Percentiles rank a stretch among this genome's conserved stretches.
phyloP scores from a whole-genome alignment of 1,284 basidiomycete species.

The Fomitopsis betulina region DNA sequence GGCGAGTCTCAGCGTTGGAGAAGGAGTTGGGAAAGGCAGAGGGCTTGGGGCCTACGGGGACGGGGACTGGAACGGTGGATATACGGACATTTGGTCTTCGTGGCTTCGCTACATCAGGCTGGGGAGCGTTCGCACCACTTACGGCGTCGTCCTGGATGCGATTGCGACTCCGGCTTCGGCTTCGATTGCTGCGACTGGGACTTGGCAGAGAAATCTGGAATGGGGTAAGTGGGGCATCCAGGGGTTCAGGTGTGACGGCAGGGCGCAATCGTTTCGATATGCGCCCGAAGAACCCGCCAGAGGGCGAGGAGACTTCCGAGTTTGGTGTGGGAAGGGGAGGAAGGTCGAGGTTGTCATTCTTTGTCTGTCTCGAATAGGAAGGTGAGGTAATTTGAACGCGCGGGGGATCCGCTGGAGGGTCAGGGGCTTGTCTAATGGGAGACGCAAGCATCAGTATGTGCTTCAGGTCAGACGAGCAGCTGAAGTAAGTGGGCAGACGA shows the following conservation, averaged over 20 bases:
- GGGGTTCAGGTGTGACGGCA: neutral
- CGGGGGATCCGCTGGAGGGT: neutral
- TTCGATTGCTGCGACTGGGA: neutral
- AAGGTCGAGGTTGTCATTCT: slow-evolving; percentile 2
- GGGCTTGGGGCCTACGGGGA: slow-evolving; percentile 17
- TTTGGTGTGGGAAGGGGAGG: slow-evolving; percentile 6
- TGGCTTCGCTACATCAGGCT: neutral
- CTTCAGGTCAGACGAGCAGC: neutral
- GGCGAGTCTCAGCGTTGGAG: slow-evolving; percentile 23
- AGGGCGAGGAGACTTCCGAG: slow-evolving; percentile 4
- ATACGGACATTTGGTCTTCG: slow-evolving; percentile 15
- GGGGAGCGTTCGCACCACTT: neutral
- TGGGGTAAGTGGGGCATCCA: neutral
- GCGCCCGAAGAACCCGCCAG: slow-evolving; percentile 13
- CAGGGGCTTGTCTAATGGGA: neutral
- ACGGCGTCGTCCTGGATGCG: neutral
- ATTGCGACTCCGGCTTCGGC: neutral
- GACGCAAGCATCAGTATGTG: neutral
- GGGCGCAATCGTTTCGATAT: slow-evolving; percentile 16
- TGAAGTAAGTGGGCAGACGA: neutral
- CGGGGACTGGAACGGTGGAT: slow-evolving; percentile 17
- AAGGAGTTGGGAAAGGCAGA: slow-evolving; percentile 20
- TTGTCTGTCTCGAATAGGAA: neutral
- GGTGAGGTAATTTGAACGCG: neutral
- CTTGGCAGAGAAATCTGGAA: slow-evolving; percentile 1